Percentiles rank a stretch among this genome's conserved stretches.
phyloP scores from a whole-genome alignment of 768 basidiomycete genomes.

The Xerocomellus chrysenteron region DNA sequence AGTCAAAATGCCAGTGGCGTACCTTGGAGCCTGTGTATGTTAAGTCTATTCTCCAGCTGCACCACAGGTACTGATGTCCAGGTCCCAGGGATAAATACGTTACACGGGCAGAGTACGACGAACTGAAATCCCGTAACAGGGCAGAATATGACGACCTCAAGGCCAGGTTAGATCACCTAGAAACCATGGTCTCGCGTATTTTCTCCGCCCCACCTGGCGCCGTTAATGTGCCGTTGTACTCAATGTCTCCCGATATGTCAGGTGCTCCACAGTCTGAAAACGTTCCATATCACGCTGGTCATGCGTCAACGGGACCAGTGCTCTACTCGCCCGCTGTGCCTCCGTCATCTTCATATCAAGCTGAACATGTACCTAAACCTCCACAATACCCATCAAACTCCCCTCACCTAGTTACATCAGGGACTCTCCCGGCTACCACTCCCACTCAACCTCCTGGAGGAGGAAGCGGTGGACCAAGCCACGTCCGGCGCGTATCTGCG shows the following conservation, averaged over 20 bases:
- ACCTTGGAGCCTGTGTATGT: conserved; percentile 79
- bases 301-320: conserved; percentile 26
- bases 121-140: conserved; percentile 54
- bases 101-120: conserved; percentile 73
- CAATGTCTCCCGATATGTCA: conserved; percentile 32
- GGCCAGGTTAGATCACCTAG: conserved; percentile 59
- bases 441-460: conserved; percentile 18
- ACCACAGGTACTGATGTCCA: conserved; percentile 11
- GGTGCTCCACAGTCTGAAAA: conserved; percentile 26
- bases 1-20: conserved; percentile 80
- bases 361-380: conserved; percentile 24
- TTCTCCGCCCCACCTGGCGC: conserved; percentile 29
- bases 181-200: conserved; percentile 48
- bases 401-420: conserved; percentile 27
- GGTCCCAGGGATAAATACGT: conserved; percentile 73
- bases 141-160: conserved; percentile 55
- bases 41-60: background rate
- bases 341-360: conserved; percentile 25
- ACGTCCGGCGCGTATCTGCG: conserved; percentile 27
- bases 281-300: conserved; percentile 29
- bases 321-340: conserved; percentile 24
- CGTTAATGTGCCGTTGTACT: conserved; percentile 29
- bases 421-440: conserved; percentile 20
- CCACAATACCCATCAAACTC: conserved; percentile 29
- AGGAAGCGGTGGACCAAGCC: conserved; percentile 17